Evolutionary conservation across 768 basidiomycete genomes (phyloP).

Genomic region (Pisolithus albus): DNA sequence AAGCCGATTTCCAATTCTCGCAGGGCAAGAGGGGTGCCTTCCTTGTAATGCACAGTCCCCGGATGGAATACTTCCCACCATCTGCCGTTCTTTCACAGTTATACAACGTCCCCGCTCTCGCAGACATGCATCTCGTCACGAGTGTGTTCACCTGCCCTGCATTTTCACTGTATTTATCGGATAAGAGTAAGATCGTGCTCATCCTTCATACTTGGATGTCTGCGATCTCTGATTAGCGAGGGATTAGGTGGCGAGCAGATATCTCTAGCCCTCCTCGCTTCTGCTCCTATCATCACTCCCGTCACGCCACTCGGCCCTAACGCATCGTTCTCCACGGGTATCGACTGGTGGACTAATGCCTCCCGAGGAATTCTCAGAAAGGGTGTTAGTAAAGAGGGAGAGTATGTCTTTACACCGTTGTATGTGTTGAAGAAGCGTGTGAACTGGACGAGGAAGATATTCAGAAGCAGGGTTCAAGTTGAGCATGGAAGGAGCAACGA

Average conservation of each 20-base stretch:
- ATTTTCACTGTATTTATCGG: conserved; percentile 27
- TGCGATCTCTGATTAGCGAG: neutral
- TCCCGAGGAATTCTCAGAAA: conserved; percentile 17
- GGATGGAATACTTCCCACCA: conserved; percentile 12
- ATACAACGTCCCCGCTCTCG: conserved; percentile 17
- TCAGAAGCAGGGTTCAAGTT: no score
- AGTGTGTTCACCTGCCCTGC: conserved; percentile 27
- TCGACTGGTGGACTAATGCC: conserved; percentile 19
- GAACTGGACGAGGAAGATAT: no score
- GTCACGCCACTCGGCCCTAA: conserved; percentile 3
- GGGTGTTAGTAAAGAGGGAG: conserved; percentile 15
- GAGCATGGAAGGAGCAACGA: no score
- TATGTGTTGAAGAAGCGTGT: neutral
- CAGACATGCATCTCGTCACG: conserved; percentile 29
- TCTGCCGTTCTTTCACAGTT: conserved; percentile 20
- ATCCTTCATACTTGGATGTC: neutral
- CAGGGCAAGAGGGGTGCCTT: conserved; percentile 27
- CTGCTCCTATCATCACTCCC: conserved; percentile 7
- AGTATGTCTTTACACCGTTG: conserved; percentile 23
- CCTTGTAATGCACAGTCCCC: conserved; percentile 29
- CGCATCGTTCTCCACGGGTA: conserved; percentile 7
- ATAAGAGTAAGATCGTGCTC: conserved; percentile 13
- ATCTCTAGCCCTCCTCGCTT: conserved; percentile 16
- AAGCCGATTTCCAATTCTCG: conserved; percentile 31
- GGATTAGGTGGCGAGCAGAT: conserved; percentile 18